A percentile compares a stretch with the other conserved stretches of the same genome.
These are phyloP conservation scores for Citrullus amarus DNA, from an alignment of 306 rosid genomes.

Conservation along the genomic window DNA sequence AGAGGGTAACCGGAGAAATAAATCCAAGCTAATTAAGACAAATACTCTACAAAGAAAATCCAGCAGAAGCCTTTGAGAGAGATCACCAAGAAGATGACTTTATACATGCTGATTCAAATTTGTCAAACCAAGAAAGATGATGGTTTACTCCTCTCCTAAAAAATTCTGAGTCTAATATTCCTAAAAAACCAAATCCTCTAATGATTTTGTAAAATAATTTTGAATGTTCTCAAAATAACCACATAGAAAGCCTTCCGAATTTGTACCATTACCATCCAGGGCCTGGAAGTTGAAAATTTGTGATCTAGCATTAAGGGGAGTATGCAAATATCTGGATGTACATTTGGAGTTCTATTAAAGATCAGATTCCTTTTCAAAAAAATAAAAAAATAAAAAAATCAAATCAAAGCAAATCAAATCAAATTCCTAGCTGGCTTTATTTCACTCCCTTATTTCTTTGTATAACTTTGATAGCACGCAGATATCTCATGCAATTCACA, in stretches of 20 bases:
- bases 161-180: background rate
- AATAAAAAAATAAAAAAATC: too few species aligned
- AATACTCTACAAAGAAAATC: too few species aligned
- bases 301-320: background rate
- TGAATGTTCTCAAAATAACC: background rate
- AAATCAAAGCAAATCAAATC: background rate
- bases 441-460: background rate
- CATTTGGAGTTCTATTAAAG: background rate
- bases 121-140: too few species aligned
- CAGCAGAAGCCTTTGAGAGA: too few species aligned
- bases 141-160: too few species aligned
- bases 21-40: too few species aligned
- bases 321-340: background rate
- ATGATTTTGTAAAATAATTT: background rate
- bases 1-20: too few species aligned
- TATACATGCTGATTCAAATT: too few species aligned
- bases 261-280: background rate
- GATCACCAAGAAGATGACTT: too few species aligned
- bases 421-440: background rate
- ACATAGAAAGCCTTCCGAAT: background rate
- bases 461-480: background rate
- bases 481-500: background rate
- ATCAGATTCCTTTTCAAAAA: too few species aligned
- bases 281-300: background rate
- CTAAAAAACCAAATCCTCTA: background rate